These are phyloP conservation scores for Avena insularis DNA, from an alignment of 176 grass and related monocot species.

Conservation along the genomic window DNA sequence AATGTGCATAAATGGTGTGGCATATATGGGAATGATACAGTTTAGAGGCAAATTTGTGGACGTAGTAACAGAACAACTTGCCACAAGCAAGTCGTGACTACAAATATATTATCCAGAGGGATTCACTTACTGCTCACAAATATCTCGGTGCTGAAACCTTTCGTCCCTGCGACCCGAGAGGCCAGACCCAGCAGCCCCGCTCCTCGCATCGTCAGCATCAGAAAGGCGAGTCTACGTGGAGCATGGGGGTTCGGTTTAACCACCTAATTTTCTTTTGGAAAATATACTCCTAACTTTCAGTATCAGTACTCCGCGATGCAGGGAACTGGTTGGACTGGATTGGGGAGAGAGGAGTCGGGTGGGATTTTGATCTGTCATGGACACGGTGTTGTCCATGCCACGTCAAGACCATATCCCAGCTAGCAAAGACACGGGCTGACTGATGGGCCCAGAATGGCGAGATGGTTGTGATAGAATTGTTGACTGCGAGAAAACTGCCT, in stretches of 20 bases:
- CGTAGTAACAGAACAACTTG: not conserved
- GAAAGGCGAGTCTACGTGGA: not conserved
- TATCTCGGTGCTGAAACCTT: constrained; percentile 44
- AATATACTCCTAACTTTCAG: not conserved
- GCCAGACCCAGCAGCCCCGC: constrained; percentile 30
- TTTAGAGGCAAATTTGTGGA: not conserved
- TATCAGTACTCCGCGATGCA: not conserved
- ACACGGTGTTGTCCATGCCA: too few species aligned
- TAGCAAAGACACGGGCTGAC: too few species aligned
- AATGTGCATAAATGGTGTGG: not conserved
- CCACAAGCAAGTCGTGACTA: not conserved
- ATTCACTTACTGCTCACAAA: constrained; percentile 54
- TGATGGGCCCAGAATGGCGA: too few species aligned
- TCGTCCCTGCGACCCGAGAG: not conserved
- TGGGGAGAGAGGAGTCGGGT: not conserved
- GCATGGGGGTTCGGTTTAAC: not conserved
- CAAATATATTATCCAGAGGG: not conserved
- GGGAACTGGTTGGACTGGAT: not conserved
- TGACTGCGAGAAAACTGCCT: too few species aligned
- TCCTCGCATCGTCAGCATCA: constrained; percentile 17
- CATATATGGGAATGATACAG: not conserved
- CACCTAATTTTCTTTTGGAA: not conserved
- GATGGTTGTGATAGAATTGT: too few species aligned
- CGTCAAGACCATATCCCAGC: too few species aligned
- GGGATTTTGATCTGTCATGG: too few species aligned